Conservation (phyloP, 306 rosid species). For the Senna siamea region DNA sequence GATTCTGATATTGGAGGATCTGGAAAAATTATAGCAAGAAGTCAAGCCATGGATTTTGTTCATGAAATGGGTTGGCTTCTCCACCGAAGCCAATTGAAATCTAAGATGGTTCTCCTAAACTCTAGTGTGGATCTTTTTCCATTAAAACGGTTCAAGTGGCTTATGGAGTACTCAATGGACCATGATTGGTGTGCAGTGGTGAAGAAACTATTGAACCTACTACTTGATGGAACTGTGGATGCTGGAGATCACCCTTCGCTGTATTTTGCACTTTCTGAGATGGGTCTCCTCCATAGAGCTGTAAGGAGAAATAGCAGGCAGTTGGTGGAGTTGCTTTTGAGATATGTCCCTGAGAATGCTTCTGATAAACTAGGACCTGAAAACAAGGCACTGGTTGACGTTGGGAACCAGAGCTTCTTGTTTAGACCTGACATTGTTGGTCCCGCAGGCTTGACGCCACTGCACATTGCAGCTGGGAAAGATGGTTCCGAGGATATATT, state of each 20-base stretch:
- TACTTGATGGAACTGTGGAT: slow-evolving; percentile 67
- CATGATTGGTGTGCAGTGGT: slow-evolving; percentile 88
- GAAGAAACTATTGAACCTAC: slow-evolving; percentile 65
- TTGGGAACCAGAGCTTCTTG: slow-evolving; percentile 50
- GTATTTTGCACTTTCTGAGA: slow-evolving; percentile 60
- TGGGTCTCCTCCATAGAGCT: slow-evolving; percentile 85
- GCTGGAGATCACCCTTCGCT: slow-evolving; percentile 64
- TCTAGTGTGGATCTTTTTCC: slow-evolving; percentile 59
- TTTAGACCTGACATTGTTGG: slow-evolving; percentile 82
- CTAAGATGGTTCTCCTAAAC: slow-evolving; percentile 63
- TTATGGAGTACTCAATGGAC: slow-evolving; percentile 84
- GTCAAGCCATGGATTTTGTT: slow-evolving; percentile 83
- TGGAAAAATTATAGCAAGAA: slow-evolving; percentile 53
- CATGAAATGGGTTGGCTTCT: slow-evolving; percentile 98
- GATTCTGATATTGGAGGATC: slow-evolving; percentile 46
- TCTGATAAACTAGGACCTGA: slow-evolving; percentile 46
- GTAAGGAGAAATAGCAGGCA: slow-evolving; percentile 74
- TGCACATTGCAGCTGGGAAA: slow-evolving; percentile 88
- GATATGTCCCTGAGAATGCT: slow-evolving; percentile 55
- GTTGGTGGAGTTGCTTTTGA: slow-evolving; percentile 76
- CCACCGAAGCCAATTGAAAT: slow-evolving; percentile 71
- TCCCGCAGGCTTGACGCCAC: slow-evolving; percentile 85
- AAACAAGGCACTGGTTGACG: slow-evolving; percentile 44
- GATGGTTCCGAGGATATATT: slow-evolving; percentile 78
- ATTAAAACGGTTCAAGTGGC: slow-evolving; percentile 71